Base-by-base conservation (phyloP, 352 stramenopile species). In the Phytophthora uliginosa region DNA sequence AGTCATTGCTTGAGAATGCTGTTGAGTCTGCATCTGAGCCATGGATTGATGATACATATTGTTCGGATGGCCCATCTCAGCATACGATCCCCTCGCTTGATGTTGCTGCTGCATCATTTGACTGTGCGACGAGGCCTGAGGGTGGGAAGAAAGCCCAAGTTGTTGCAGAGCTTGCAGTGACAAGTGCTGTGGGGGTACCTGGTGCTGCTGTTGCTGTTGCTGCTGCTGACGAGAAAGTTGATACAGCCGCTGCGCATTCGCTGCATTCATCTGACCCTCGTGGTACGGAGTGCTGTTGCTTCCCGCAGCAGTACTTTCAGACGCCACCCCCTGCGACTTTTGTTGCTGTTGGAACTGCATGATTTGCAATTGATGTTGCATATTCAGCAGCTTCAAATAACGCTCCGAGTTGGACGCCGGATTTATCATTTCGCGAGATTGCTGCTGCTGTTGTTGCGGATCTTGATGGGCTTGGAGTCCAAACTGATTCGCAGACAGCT, bases 321-420 rank as follows among this genome's bases (percentile, higher is more conserved):
- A 69, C 1, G 62, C 40, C 70, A 90, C 76, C 3, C 54, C 78
- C 42, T 82, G 75, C 18, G 80, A 73, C 17, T 84, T 75, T n/a
- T 86, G 70, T 38, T 95, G 89, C 53, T 96, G 88, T 60, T 95
- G 88, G 64, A 95, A 69, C 60, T 96, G 88, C 74, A 95, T 90
- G 69, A 96, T 88, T 61, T 96, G 90, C 24, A 96, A 68, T 71
- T 96, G 90, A 54, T 96, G 90, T 58, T 96, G 90, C 80, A 95
- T 91, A 59, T 93, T 95, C 15, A 95, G 73, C 33, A 96, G 77
- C 68, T 93, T 93, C 51, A 96, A 77, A 63, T 96, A 96, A 8
- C 84, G 88, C 51, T 95, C 84, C 9, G 88, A 87, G 59, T 84
- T 95, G 6, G 84, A 78, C 38, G 79, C 48, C 1, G 69, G 69